Evolutionary conservation across 2,329 filamentous ascomycete species (phyloP).

Genomic region (Calonectria multiphialidica): DNA sequence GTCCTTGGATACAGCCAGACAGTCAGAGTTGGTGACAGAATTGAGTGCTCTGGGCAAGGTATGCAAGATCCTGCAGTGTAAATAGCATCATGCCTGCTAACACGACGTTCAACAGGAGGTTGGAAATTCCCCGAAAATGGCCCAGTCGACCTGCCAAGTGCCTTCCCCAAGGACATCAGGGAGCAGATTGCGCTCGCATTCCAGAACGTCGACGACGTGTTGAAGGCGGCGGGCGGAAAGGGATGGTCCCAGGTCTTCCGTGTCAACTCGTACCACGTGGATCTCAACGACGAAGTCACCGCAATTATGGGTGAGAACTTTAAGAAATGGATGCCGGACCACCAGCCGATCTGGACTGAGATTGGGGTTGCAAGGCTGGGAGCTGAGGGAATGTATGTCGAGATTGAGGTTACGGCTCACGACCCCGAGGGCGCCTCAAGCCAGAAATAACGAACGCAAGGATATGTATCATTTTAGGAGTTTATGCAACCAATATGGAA

Average conservation of each 20-base stretch:
- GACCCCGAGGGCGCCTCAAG: constrained; percentile 28
- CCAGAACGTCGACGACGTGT: constrained; percentile 62
- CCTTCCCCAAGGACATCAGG: constrained; percentile 51
- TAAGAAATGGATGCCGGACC: constrained; percentile 61
- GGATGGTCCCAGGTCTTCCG: constrained; percentile 65
- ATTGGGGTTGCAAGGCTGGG: constrained; percentile 63
- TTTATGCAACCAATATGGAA: neutral
- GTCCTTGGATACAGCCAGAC: constrained; percentile 59
- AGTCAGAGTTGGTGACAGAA: constrained; percentile 60
- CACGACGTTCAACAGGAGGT: constrained; percentile 39
- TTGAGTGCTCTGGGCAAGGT: constrained; percentile 63
- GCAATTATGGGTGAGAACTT: constrained; percentile 58
- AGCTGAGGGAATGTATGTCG: constrained; percentile 62
- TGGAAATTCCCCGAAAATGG: constrained; percentile 36
- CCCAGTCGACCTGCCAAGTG: constrained; percentile 30
- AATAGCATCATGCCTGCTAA: neutral
- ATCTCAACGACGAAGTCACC: constrained; percentile 52
- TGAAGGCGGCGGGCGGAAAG: constrained; percentile 64
- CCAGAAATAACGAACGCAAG: neutral
- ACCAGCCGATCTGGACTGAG: constrained; percentile 64
- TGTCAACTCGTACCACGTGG: constrained; percentile 58
- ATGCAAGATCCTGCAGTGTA: neutral
- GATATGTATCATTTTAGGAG: neutral
- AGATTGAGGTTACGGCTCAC: constrained; percentile 65
- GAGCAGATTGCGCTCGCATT: constrained; percentile 64